Evolutionary conservation across 2,329 filamentous ascomycete genomes (phyloP), one percentile per base, ranked within the genome.

Genomic region (Trichophyton verrucosum): DNA sequence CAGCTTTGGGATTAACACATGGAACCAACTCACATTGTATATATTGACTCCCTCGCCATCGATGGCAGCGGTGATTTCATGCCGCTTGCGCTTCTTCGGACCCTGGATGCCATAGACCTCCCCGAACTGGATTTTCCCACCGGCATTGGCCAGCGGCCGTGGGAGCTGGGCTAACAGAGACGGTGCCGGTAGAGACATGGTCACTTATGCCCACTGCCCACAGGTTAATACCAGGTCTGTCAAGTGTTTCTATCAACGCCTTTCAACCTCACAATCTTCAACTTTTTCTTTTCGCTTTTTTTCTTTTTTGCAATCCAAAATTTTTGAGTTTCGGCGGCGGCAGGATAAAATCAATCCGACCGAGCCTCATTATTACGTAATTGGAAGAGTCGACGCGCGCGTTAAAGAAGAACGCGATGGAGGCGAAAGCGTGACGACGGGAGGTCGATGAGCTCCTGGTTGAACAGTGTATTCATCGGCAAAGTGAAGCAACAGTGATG

Each of bases 21-120:
- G 22, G 36, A 27, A 5, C n/a, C 33, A 15, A 30, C 71, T 56
- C 75, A 85, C 83, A 72, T 83, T 82, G 72, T 85, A 85, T 40
- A 86, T 79, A 64, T 81, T 84, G 57, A 86, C 73, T 33, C 80
- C 80, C 68, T 86, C 82, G 44, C 82, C 82, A 68, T 86, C 82
- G 13, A 85, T 74, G 1, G 77, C 81, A 20, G 83, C 78, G 36
- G 77, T 81, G 58, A 86, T 75, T 68, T 86, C 83, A 66, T 83
- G 80, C 69, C 83, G 76, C 73, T 85, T 85, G 69, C 81, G 78
- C 72, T 83, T 85, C 71, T 78, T 81, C 47, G 78, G 76, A 59
- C 79, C 78, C 61, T 75, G 76, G 60, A 84, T 70, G 65, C 80
- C 79, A 70, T 77, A 78, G 51, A 85, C 81, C 63, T 76, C 73